A percentile compares a stretch with the other conserved stretches of the same genome.
These are phyloP conservation scores for Colletotrichum sansevieriae DNA, from an alignment of 2,329 filamentous ascomycete genomes.

Conservation along the genomic window DNA sequence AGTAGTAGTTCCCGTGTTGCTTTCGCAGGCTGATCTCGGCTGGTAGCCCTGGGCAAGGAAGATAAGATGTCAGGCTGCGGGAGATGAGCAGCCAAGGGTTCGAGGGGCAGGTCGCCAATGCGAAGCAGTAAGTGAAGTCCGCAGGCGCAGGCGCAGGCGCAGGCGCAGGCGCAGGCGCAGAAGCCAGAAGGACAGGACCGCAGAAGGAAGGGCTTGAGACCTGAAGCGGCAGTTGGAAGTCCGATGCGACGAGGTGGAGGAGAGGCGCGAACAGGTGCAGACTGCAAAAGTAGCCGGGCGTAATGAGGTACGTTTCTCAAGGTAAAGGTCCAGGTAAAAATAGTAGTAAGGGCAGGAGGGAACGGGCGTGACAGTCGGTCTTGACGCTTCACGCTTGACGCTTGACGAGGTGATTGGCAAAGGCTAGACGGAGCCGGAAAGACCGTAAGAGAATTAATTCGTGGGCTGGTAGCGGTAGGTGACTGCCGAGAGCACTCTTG, in stretches of 20 bases:
- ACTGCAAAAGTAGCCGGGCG: neutral
- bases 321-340: neutral
- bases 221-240: slow-evolving; percentile 25
- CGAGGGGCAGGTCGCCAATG: slow-evolving; percentile 6
- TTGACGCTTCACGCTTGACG: slow-evolving; percentile 9
- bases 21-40: slow-evolving; percentile 31
- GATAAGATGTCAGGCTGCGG: slow-evolving; percentile 38
- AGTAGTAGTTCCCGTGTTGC: slow-evolving; percentile 5
- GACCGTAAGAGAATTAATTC: neutral
- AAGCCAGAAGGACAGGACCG: slow-evolving; percentile 10
- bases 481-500: slow-evolving; percentile 17
- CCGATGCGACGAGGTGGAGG: neutral
- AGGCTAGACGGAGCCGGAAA: slow-evolving; percentile 19
- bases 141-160: neutral
- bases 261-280: neutral
- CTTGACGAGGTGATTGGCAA: slow-evolving; percentile 16
- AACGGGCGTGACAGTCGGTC: slow-evolving; percentile 7
- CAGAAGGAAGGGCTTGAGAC: slow-evolving; percentile 26
- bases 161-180: neutral
- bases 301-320: neutral
- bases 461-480: neutral
- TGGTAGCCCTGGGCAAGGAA: slow-evolving; percentile 28
- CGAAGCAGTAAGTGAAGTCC: neutral
- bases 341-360: neutral
- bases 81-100: slow-evolving; percentile 36